phyloP scores from a whole-genome alignment of 768 basidiomycete species.

The Boletus rubescentipes region DNA sequence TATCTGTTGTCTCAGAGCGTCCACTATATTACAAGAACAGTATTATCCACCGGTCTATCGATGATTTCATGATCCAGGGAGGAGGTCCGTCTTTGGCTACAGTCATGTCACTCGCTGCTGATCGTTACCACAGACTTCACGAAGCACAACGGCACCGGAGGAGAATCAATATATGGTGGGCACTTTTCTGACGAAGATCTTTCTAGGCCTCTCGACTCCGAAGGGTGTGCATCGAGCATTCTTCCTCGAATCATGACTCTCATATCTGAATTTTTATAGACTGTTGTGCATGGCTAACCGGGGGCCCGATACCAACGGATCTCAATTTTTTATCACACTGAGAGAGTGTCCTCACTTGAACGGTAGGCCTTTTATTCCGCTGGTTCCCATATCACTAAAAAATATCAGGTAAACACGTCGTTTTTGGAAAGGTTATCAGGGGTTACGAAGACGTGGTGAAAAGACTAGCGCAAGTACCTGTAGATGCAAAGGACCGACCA shows the following conservation, averaged over 20 bases:
- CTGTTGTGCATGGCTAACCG: conserved; percentile 90
- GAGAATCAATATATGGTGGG: conserved; percentile 78
- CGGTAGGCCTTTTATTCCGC: conserved; percentile 42
- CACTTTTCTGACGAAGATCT: conserved; percentile 80
- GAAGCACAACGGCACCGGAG: conserved; percentile 74
- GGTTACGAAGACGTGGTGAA: conserved; percentile 61
- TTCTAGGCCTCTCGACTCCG: conserved; percentile 56
- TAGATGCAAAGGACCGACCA: conserved; percentile 77
- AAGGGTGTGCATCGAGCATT: conserved; percentile 45
- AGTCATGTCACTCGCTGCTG: neutral
- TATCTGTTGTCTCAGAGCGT: conserved; percentile 58
- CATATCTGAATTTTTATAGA: conserved; percentile 30
- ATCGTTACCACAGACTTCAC: conserved; percentile 60
- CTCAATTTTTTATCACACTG: conserved; percentile 86
- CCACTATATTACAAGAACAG: conserved; percentile 83
- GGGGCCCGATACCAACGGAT: conserved; percentile 81
- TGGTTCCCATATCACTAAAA: conserved; percentile 1
- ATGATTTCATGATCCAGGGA: conserved; percentile 78
- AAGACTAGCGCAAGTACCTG: conserved; percentile 60
- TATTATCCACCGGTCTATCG: conserved; percentile 76
- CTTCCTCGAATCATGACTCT: neutral
- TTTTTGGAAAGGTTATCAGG: conserved; percentile 54
- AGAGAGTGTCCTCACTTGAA: conserved; percentile 71
- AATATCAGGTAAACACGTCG: conserved; percentile 55
- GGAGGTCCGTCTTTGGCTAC: conserved; percentile 49